A percentile compares a stretch with the other conserved stretches of the same genome.
These are phyloP conservation scores for Mimosa pudica DNA, from an alignment of 306 rosid genomes.

Conservation along the genomic window DNA sequence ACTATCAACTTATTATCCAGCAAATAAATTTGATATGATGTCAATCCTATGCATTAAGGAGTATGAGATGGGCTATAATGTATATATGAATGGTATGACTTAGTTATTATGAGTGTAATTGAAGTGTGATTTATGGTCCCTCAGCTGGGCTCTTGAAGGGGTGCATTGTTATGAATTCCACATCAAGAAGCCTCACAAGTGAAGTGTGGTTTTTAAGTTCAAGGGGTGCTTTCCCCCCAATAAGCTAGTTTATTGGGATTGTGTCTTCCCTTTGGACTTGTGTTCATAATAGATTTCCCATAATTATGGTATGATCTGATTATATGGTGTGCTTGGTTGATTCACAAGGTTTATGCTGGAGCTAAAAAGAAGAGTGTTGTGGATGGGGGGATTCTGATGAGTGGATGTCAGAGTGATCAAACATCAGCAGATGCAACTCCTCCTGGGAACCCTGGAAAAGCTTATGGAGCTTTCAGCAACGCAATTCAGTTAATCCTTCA, in stretches of 20 bases:
- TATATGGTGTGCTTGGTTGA: background rate
- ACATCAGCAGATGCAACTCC: constrained; percentile 86
- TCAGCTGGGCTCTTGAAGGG: too few species aligned
- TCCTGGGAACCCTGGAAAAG: constrained; percentile 42
- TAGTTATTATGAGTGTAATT: too few species aligned
- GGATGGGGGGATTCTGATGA: constrained; percentile 63
- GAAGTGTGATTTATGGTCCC: too few species aligned
- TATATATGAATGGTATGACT: too few species aligned
- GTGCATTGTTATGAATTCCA: too few species aligned
- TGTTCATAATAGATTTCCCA: background rate
- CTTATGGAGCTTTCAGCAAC: constrained; percentile 85
- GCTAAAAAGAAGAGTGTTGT: constrained; percentile 38
- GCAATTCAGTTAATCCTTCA: constrained; percentile 58
- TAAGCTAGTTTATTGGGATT: too few species aligned
- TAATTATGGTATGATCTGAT: background rate
- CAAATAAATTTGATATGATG: background rate
- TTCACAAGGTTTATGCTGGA: constrained; percentile 48
- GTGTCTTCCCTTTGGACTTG: too few species aligned
- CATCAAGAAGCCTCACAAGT: too few species aligned
- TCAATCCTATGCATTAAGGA: background rate
- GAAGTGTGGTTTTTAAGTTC: too few species aligned
- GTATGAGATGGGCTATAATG: background rate
- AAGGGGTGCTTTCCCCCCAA: too few species aligned
- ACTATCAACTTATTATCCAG: background rate
- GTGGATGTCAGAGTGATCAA: constrained; percentile 80